Evolutionary conservation across 1,139 yeast species (phyloP).

Genomic region (Pichia norvegensis): DNA sequence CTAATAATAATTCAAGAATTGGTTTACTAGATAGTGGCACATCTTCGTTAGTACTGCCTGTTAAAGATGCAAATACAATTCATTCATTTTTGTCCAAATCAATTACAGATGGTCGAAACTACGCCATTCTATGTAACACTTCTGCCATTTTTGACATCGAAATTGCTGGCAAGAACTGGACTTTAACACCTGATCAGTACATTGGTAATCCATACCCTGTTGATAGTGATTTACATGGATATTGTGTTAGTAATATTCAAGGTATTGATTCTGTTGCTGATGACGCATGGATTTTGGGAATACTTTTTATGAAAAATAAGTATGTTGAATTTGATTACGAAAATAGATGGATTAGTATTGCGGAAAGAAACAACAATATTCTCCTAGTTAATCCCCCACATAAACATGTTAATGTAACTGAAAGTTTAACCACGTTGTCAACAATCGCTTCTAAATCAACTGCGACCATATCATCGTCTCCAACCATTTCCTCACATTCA

Average conservation of each 20-base stretch:
- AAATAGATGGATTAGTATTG: slow-evolving; percentile 45
- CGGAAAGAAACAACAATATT: slow-evolving; percentile 26
- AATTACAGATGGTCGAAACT: slow-evolving; percentile 50
- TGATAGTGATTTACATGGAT: slow-evolving; percentile 33
- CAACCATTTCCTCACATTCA: slow-evolving; percentile 5
- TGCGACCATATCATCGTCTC: not conserved
- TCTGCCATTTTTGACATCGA: slow-evolving; percentile 33
- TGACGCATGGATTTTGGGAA: slow-evolving; percentile 48
- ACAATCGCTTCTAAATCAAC: slow-evolving; percentile 3
- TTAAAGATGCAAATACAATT: slow-evolving; percentile 45
- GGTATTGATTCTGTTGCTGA: slow-evolving; percentile 36
- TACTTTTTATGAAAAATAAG: slow-evolving; percentile 48
- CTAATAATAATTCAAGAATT: slow-evolving; percentile 28
- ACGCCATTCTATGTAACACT: slow-evolving; percentile 51
- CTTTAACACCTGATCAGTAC: slow-evolving; percentile 39
- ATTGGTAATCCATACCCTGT: slow-evolving; percentile 40
- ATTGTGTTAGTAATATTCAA: slow-evolving; percentile 62
- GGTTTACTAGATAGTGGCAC: slow-evolving; percentile 64
- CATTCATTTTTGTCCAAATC: slow-evolving; percentile 45
- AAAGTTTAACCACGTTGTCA: not conserved
- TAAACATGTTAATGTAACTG: not conserved
- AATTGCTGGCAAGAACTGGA: slow-evolving; percentile 39
- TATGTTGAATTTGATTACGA: slow-evolving; percentile 56
- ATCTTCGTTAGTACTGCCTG: slow-evolving; percentile 51
- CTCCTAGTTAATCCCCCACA: slow-evolving; percentile 14